Conservation (phyloP, 2,329 filamentous ascomycete genomes). For the Metarhizium humberi region DNA sequence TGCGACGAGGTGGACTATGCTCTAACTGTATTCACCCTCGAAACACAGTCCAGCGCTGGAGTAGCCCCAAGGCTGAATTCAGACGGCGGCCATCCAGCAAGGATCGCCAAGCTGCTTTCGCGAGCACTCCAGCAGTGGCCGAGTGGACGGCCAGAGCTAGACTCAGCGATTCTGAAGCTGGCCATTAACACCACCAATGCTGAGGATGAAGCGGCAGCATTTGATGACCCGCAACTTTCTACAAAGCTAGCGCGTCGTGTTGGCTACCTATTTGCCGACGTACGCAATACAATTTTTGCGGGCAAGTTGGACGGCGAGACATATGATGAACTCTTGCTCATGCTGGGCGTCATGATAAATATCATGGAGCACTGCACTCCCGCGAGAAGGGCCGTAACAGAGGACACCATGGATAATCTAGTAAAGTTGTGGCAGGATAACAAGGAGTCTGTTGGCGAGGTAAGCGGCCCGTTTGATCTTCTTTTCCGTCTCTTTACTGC, state of each 20-base stretch:
- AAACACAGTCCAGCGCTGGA: slow-evolving; percentile 22
- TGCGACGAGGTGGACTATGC: slow-evolving; percentile 28
- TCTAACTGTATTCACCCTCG: slow-evolving; percentile 31
- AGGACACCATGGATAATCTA: slow-evolving; percentile 45
- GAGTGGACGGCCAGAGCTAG: slow-evolving; percentile 14
- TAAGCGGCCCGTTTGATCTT: slow-evolving; percentile 32
- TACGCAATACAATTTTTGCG: slow-evolving; percentile 37
- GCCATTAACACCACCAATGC: slow-evolving; percentile 84
- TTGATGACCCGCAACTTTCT: slow-evolving; percentile 52
- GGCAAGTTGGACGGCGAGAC: slow-evolving; percentile 39
- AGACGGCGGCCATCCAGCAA: slow-evolving; percentile 17
- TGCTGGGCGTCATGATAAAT: slow-evolving; percentile 79
- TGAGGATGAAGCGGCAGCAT: slow-evolving; percentile 59
- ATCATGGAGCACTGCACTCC: slow-evolving; percentile 67
- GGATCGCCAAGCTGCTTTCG: slow-evolving; percentile 20
- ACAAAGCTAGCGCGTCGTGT: slow-evolving; percentile 38
- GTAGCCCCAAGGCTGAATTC: slow-evolving; percentile 12
- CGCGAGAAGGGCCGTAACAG: slow-evolving; percentile 37
- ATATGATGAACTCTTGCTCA: slow-evolving; percentile 65
- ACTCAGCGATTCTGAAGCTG: slow-evolving; percentile 38
- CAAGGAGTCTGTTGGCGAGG: slow-evolving; percentile 56
- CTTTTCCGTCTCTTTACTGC: background rate
- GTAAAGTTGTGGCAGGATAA: slow-evolving; percentile 59
- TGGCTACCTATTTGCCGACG: slow-evolving; percentile 38
- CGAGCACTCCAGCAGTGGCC: slow-evolving; percentile 21